These are phyloP conservation scores for Suillus cothurnatus DNA, from an alignment of 768 basidiomycete species.

Conservation along the genomic window DNA sequence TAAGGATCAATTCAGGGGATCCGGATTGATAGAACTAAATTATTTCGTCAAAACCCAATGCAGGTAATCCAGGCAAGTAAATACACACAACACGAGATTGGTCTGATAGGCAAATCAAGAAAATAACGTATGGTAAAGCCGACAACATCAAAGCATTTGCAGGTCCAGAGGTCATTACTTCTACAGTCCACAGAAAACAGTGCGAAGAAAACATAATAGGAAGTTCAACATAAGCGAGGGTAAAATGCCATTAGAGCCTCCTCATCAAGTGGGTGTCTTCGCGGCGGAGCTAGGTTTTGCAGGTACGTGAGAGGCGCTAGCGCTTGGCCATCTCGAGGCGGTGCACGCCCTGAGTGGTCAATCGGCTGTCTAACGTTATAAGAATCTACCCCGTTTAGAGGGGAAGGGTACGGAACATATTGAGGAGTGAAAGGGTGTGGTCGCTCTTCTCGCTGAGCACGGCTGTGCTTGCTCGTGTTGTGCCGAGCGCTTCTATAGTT, in stretches of 20 bases:
- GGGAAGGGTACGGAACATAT: constrained; percentile 35
- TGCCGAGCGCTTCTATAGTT: constrained; percentile 68
- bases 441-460: constrained; percentile 31
- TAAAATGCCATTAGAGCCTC: constrained; percentile 64
- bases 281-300: constrained; percentile 57
- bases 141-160: constrained; percentile 3
- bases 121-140: constrained; percentile 5
- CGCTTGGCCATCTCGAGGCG: constrained; percentile 26
- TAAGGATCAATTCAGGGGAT: not conserved
- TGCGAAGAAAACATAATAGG: constrained; percentile 18
- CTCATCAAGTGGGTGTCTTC: constrained; percentile 72
- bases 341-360: constrained; percentile 9
- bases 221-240: constrained; percentile 33
- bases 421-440: constrained; percentile 20
- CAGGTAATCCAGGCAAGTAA: not conserved
- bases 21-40: not conserved
- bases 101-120: constrained; percentile 1
- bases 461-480: constrained; percentile 49
- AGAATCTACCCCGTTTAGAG: too few species aligned
- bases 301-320: constrained; percentile 70
- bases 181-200: constrained; percentile 10
- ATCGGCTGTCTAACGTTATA: not conserved
- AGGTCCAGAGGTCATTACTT: not conserved
- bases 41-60: not conserved
- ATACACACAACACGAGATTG: not conserved